Conservation (phyloP, 257 asterid genomes). For the Capsicum baccatum region DNA sequence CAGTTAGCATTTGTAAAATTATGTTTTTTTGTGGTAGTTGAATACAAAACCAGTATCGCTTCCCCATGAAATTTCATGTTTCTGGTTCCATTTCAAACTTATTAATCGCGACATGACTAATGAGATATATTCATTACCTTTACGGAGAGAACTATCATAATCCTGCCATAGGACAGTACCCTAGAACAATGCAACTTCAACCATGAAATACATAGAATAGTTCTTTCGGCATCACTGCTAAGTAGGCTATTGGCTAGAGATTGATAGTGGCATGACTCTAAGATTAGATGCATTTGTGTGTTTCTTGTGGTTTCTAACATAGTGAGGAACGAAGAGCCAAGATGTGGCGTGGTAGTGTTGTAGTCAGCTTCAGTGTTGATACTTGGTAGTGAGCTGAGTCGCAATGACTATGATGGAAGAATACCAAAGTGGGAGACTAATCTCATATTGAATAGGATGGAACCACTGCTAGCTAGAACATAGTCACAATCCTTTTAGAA, state of each 20-base stretch:
- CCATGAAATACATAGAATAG: slow-evolving; percentile 4
- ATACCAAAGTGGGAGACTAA: not conserved
- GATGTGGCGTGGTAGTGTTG: not conserved
- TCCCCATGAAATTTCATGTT: slow-evolving; percentile 19
- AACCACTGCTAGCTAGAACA: not conserved
- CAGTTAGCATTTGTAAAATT: slow-evolving; percentile 1
- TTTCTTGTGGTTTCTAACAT: not conserved
- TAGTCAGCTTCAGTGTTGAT: slow-evolving; percentile 1
- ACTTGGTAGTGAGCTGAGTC: not conserved
- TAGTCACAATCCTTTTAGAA: not conserved
- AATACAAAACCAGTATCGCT: slow-evolving; percentile 2
- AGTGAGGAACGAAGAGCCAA: not conserved
- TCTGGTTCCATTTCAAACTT: slow-evolving; percentile 5
- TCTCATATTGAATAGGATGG: not conserved
- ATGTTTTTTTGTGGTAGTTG: not conserved
- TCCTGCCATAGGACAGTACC: not conserved
- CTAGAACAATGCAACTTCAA: slow-evolving; percentile 13
- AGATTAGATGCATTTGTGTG: not conserved
- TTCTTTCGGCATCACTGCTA: slow-evolving; percentile 19
- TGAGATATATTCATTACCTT: slow-evolving; percentile 9
- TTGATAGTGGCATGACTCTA: not conserved
- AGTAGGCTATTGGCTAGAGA: not conserved
- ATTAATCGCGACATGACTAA: not conserved
- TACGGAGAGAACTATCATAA: not conserved
- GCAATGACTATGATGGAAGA: not conserved